Base-by-base conservation (phyloP, 495 filamentous ascomycete genomes). In the Niebla homalea region DNA sequence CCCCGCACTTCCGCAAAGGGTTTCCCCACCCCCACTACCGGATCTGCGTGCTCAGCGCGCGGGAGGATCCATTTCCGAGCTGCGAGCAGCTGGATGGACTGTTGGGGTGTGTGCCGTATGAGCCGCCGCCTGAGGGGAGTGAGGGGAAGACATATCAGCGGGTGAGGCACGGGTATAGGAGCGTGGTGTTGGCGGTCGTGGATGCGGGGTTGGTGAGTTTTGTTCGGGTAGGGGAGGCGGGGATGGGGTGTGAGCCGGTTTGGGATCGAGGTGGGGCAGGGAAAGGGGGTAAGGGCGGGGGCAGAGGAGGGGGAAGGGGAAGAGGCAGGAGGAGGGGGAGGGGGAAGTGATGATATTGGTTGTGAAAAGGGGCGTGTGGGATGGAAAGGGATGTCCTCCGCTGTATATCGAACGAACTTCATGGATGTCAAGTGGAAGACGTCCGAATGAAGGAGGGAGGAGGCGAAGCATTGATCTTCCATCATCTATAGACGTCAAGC, bases 141-240 rank as follows among this genome's bases (percentile, higher is more conserved):
- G 69, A 72, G 19, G 64, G 69, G 0, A 65, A 70, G 46, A 55
- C 73, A n/a, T 88, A 87, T 55, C 69, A 72, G 51, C 73, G 83
- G n/a, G 63, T 96, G 51, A 89, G 84, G 59, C 80, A 95, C 49
- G 92, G 87, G 12, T 83, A 85, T 60, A 74, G 88, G 51, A 88
- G 85, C 62, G 87, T 88, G 6, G 68, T 95, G 43, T 57, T 98
- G 16, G 92, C 89, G 0, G 77, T 97, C 5, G 86, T 94, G 8
- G 92, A 97, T 60, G 74, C 87, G 49, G 92, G 92, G 0, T 72
- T 98, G 25, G 83, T 88, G 26, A 96, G 89, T 60, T 98, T 86
- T 62, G 64, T 95, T 43, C 74, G 84, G 35, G 67, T 94, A 47
- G 79, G 71, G 7, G 89, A 96, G 67, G 80, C 80, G 11, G 83